Evolutionary conservation across 1,284 basidiomycete species (phyloP), one percentile per base, ranked within the genome.

Genomic region (Cerrena zonata): DNA sequence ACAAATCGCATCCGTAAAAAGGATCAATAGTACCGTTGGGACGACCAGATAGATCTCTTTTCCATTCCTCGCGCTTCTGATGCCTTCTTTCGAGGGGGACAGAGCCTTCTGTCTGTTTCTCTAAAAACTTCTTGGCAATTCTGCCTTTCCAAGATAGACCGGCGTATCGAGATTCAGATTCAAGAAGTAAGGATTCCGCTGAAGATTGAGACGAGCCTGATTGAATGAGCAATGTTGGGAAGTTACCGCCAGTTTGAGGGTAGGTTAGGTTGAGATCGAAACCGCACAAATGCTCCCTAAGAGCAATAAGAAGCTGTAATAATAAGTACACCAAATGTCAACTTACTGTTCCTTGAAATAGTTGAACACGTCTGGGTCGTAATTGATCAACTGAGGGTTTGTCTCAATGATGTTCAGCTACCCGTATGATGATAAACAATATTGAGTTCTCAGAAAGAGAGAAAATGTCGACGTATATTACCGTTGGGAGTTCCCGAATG

Each of bases 351-450:
- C 70, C 57, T 75, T 74, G 66, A 88, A 86, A 61, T 84, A 84
- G 49, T 81, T 70, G 59, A 78, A 81, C 2, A 85, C 81, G 5
- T 77, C 75, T 24, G 72, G 66, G 56, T 88, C 80, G 58, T 86
- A 89, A 23, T 77, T 80, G 44, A 88, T 85, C 25, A 88, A 66
- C 64, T 87, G 85, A 1, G 86, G 86, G 58, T 79, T 84, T 2
- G 86, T 87, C 65, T 86, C 77, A 13, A 88, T 66, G 27, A 82
- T 70, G 47, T 64, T 73, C 7, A 34, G 30, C 30, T 34, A 34
- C 15, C 43, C 54, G 53, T 25, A 5, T 21, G 19, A 18, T n/a
- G n/a, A n/a, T n/a, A 45, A 7, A 24, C 18, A 25, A 36, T 4
- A 2, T 25, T 30, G 18, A 18, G 10, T n/a, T 21, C 24, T 3